Evolutionary conservation across 139 green algal genomes (phyloP).

Genomic region (Micractinium conductrix): DNA sequence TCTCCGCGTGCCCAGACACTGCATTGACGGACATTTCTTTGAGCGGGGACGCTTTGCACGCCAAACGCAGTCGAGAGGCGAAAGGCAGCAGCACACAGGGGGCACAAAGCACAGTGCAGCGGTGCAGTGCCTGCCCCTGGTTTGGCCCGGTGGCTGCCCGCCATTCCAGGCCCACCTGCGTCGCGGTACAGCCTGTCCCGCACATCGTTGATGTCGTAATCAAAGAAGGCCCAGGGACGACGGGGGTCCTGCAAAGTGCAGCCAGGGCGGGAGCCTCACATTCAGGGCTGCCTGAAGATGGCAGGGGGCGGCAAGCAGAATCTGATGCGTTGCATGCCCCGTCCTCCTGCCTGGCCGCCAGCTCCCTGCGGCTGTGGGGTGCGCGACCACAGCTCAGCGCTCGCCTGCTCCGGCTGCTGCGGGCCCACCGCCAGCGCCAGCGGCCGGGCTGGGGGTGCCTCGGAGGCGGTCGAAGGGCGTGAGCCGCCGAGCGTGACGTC

Average conservation of each 20-base stretch:
- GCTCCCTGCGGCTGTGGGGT: not conserved
- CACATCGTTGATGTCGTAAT: constrained; percentile 44
- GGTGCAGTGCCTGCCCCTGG: no score
- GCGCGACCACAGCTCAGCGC: not conserved
- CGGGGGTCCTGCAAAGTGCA: not conserved
- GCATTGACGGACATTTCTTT: no score
- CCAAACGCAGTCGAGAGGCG: no score
- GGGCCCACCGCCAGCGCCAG: no score
- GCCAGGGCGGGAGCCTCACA: not conserved
- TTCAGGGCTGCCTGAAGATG: not conserved
- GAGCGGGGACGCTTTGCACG: not conserved
- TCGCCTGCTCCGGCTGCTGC: no score
- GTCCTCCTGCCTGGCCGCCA: not conserved
- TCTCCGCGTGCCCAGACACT: no score
- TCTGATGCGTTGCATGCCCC: not conserved
- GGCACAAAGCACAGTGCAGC: not conserved
- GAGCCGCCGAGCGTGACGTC: not conserved
- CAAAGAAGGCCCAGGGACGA: constrained; percentile 41
- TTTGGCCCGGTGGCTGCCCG: not conserved
- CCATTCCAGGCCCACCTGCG: not conserved
- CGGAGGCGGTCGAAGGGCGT: not conserved
- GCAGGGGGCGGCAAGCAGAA: not conserved
- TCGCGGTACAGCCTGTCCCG: constrained; percentile 49
- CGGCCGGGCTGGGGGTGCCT: not conserved
- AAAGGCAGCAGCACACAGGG: not conserved